These are phyloP conservation scores for Monilinia fructicola DNA, from an alignment of 2,329 filamentous ascomycete species.

Conservation along the genomic window DNA sequence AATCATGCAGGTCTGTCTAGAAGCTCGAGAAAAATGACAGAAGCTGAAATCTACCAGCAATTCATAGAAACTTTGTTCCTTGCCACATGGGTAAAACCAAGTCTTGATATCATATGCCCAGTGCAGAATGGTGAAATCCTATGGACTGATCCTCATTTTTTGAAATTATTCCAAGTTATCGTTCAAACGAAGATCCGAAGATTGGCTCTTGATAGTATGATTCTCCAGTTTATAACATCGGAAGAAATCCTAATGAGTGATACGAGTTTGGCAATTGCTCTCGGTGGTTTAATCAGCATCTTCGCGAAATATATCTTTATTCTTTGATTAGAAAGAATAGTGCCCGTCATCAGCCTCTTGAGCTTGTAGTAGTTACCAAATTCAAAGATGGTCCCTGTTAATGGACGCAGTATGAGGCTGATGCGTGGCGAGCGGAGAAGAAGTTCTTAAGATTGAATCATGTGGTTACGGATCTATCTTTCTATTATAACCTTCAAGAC, in stretches of 20 bases:
- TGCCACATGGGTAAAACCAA: neutral
- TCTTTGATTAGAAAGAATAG: neutral
- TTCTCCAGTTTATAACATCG: neutral
- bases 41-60: neutral
- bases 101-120: neutral
- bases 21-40: neutral
- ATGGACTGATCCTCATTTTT: neutral
- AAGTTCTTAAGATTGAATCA: neutral
- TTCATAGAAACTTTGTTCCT: fast-evolving
- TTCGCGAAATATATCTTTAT: neutral
- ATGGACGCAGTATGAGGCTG: too few species aligned
- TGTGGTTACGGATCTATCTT: neutral
- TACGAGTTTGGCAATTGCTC: neutral
- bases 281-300: neutral
- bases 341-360: neutral
- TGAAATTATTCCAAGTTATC: neutral
- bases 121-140: neutral
- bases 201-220: neutral
- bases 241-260: neutral
- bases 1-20: neutral
- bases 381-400: fast-evolving
- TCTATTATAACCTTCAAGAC: neutral
- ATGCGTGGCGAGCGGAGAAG: neutral
- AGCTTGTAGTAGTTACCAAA: neutral
- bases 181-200: neutral